Base-by-base conservation (phyloP, 768 basidiomycete species). In the Psilocybe sp. region DNA sequence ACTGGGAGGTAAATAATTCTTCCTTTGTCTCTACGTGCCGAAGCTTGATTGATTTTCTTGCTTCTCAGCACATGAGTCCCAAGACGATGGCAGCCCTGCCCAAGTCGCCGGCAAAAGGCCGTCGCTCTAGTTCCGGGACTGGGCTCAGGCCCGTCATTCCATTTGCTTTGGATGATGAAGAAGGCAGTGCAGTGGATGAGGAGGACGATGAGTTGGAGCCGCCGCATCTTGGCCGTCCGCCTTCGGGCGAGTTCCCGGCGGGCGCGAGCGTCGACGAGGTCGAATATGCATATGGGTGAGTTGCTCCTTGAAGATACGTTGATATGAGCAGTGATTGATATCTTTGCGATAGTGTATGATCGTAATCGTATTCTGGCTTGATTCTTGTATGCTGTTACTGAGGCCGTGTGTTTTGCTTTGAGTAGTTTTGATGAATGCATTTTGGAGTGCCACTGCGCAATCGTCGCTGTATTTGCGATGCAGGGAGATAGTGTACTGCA, bases 31-130 rank as follows among this genome's bases (percentile, higher is more conserved):
- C 8, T 35, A 16, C 56, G 19, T 8, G 4, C n/a, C 20, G n/a
- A n/a, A n/a, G n/a, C 40, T 18, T 31, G n/a, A 33, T 36, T 10
- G 46, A 19, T 46, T 19, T 52, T 16, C 44, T 42, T 23, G 36
- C 39, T 23, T 19, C 54, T 15, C 55, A 94, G 94, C 94, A 96
- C 62, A 89, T 98, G 87, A 96, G 95, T 56, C 92, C 93, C 3
- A 90, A 92, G 69, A 95, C 93, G 2, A 89, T 98, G 83, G 89
- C 90, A 11, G 88, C 92, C 8, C 74, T 98, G 41, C 90, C 94
- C 0, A 94, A 94, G 65, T 95, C 92, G 0, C 94, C 94, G 14
- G 87, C 87, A 13, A 86, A 88, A 38, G 75, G 76, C 42, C 80
- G 94, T 19, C 80, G 93, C 19, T 89, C 90, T 32, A 92, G 89